Evolutionary conservation across 2,329 filamentous ascomycete genomes (phyloP).

Genomic region (Arthrobotrys sinensis): DNA sequence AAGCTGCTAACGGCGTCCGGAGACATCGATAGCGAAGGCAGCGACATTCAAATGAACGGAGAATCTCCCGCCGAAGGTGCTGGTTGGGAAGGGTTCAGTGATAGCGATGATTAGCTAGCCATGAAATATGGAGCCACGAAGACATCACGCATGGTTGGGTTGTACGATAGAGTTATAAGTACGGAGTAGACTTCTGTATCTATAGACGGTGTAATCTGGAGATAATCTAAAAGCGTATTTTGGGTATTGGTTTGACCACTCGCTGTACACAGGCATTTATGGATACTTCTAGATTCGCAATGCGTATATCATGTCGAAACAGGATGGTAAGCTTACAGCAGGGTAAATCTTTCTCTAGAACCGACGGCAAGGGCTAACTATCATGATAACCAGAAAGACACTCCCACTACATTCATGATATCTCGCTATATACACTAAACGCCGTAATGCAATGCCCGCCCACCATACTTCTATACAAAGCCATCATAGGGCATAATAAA

Average conservation of each 20-base stretch:
- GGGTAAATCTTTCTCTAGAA: neutral
- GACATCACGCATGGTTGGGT: neutral
- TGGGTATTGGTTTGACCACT: neutral
- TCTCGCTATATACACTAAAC: neutral
- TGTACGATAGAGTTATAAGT: conserved; percentile 36
- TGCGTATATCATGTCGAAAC: too few relatives aligned
- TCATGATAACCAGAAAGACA: conserved; percentile 1
- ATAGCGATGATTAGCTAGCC: conserved; percentile 27
- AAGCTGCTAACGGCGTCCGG: conserved; percentile 19
- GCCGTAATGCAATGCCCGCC: conserved; percentile 17
- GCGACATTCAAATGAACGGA: conserved; percentile 49
- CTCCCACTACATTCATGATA: conserved; percentile 4
- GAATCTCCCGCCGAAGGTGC: conserved; percentile 30
- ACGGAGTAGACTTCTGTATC: conserved; percentile 29
- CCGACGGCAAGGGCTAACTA: neutral
- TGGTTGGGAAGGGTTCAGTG: conserved; percentile 50
- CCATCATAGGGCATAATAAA: conserved; percentile 17
- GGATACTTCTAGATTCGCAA: neutral
- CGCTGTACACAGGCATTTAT: too few relatives aligned
- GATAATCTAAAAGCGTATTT: conserved; percentile 32
- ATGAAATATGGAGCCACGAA: neutral
- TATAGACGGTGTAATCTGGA: conserved; percentile 46
- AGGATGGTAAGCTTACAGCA: neutral
- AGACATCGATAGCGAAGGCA: conserved; percentile 36
- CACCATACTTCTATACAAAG: conserved; percentile 12